These are phyloP conservation scores for Rhinocladiella mackenziei DNA, from an alignment of 2,329 filamentous ascomycete genomes.

Conservation along the genomic window DNA sequence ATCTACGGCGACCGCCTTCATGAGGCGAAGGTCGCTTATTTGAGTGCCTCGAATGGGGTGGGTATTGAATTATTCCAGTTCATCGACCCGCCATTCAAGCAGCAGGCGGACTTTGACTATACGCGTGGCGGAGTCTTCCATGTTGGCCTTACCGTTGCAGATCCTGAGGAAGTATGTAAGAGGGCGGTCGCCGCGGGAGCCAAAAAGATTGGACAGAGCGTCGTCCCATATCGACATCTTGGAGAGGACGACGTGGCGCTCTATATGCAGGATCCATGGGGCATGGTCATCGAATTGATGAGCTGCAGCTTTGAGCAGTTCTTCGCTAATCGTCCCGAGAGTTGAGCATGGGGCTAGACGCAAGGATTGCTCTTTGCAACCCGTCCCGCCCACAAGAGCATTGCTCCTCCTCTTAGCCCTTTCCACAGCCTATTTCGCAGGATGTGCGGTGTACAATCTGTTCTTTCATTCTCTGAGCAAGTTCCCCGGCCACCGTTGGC, in stretches of 20 bases:
- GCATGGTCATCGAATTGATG: not conserved
- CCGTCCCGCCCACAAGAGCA: too few relatives aligned
- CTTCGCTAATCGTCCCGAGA: too few relatives aligned
- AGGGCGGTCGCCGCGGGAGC: constrained; percentile 2
- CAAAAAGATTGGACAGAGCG: not conserved
- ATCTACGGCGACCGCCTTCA: constrained; percentile 32
- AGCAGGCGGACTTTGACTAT: too few relatives aligned
- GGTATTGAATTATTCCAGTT: constrained; percentile 38
- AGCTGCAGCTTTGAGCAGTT: constrained; percentile 1
- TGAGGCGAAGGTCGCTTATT: constrained; percentile 33
- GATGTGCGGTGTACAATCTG: too few relatives aligned
- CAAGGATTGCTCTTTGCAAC: too few relatives aligned
- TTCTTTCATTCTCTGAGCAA: too few relatives aligned
- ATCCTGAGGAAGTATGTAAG: not conserved
- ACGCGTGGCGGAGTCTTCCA: constrained; percentile 5
- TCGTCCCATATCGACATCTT: too few relatives aligned
- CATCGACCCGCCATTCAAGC: constrained; percentile 25
- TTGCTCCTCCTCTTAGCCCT: too few relatives aligned
- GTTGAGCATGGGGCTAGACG: too few relatives aligned
- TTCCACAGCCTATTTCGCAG: too few relatives aligned
- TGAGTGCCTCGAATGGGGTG: constrained; percentile 34
- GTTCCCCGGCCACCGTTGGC: too few relatives aligned
- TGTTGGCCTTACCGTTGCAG: constrained; percentile 1
- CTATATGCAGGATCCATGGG: constrained; percentile 7
- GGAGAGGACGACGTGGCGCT: not conserved